Base-by-base conservation (phyloP, 2,329 filamentous ascomycete species). In the Elsinoe arachidis region DNA sequence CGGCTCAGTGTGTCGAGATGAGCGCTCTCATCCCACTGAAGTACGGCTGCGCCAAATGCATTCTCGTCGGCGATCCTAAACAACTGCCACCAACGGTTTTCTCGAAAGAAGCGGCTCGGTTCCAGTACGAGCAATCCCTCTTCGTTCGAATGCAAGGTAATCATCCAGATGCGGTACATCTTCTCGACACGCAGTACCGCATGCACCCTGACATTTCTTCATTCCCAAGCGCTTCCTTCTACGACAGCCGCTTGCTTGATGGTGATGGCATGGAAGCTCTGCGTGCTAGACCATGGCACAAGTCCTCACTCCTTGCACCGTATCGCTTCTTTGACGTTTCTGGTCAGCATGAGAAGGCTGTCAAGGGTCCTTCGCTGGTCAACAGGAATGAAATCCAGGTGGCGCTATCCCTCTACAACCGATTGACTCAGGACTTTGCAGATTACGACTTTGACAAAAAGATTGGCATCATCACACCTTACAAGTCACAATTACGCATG, bases 101-200 rank as follows among this genome's bases (percentile, higher is more conserved):
- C 58, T 97, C 93, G 2, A 90, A 93, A 69, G 91, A 91, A 64
- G 93, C 93, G 3, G 88, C 91, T 12, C 83, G 85, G 37, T 97
- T 91, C 71, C 90, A 93, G 62, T 99, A 97, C 72, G 92, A 97
- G 68, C 93, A 99, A 74, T 96, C 90, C 79, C 77, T 99, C 73
- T 99, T 99, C 75, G 93, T 97, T 56, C 87, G 93, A 34, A 99
- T 99, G 92, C 93, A 97, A 69, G 85, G 85, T 66, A 96, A 96
- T 62, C 86, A 92, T 65, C 88, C 90, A 0, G 78, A 87, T 33
- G 87, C 95, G 62, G 85, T 99, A 14, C 92, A 99, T 74, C 79
- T 99, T 23, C 82, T 99, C n/a, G 92, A 97, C 68, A 93, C 87
- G 57, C 93, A 99, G 69, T 99, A 99, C 70, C 93, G 93, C 73